These are phyloP conservation scores for Hypoxylon sp. DNA, from an alignment of 2,329 filamentous ascomycete genomes.

Conservation along the genomic window DNA sequence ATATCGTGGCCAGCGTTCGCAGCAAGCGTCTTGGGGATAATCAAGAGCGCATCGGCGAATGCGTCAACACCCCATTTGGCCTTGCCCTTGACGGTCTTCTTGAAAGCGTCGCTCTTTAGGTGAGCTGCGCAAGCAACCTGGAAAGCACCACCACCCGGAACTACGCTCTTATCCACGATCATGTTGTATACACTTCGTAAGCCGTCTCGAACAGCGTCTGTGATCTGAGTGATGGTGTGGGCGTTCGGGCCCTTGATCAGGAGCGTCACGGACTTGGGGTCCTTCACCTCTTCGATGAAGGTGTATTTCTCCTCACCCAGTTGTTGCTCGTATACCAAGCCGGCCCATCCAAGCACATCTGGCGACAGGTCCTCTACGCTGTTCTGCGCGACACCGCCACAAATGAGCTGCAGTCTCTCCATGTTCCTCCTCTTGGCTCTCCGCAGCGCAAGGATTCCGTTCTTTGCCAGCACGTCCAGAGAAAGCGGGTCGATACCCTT, in stretches of 20 bases:
- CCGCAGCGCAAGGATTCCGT: slow-evolving; percentile 94
- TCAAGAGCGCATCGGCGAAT: slow-evolving; percentile 92
- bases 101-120: slow-evolving; percentile 87
- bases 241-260: slow-evolving; percentile 98
- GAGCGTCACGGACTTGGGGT: slow-evolving; percentile 96
- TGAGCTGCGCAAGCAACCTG: slow-evolving; percentile 93
- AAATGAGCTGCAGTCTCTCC: slow-evolving; percentile 96
- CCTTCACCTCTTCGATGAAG: slow-evolving; percentile 98
- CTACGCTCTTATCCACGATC: slow-evolving; percentile 97
- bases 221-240: slow-evolving; percentile 97
- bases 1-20: slow-evolving; percentile 97
- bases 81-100: slow-evolving; percentile 95
- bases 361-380: slow-evolving; percentile 93
- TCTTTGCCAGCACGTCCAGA: slow-evolving; percentile 96
- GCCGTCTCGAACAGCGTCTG: slow-evolving; percentile 94
- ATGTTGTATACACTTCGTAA: slow-evolving; percentile 98
- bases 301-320: slow-evolving; percentile 99
- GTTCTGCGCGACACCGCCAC: slow-evolving; percentile 93
- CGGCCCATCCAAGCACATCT: slow-evolving; percentile 94
- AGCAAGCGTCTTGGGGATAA: slow-evolving; percentile 97
- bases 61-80: slow-evolving; percentile 95
- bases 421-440: slow-evolving; percentile 98
- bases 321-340: slow-evolving; percentile 96
- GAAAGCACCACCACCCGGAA: slow-evolving; percentile 95
- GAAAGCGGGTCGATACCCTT: slow-evolving; percentile 98